These are phyloP conservation scores for Mortierella sp. DNA, from an alignment of 371 early-diverging fungal species.

Conservation along the genomic window DNA sequence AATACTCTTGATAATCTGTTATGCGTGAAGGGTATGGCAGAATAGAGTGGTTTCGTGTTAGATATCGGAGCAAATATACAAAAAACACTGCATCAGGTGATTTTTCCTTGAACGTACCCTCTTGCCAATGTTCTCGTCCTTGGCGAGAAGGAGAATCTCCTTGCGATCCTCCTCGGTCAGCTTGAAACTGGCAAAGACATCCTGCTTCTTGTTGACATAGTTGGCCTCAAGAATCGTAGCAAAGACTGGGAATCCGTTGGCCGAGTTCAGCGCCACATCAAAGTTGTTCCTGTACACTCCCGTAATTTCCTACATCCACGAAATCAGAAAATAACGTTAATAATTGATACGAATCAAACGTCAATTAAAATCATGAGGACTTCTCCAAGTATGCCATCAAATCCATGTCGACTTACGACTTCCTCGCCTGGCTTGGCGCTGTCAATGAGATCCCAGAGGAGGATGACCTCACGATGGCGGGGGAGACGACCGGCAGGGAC, in stretches of 20 bases:
- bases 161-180: constrained; percentile 95
- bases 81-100: not conserved
- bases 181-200: constrained; percentile 86
- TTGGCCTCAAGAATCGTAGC: constrained; percentile 98
- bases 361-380: not conserved
- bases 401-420: constrained; percentile 84
- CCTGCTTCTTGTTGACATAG: constrained; percentile 89
- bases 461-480: constrained; percentile 95
- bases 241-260: constrained; percentile 99
- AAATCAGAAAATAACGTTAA: not conserved
- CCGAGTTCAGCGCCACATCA: constrained; percentile 90
- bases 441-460: constrained; percentile 98
- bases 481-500: constrained; percentile 99
- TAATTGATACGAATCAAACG: not conserved
- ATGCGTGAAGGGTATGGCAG: not conserved
- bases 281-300: constrained; percentile 98
- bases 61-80: not conserved
- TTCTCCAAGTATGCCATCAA: not conserved
- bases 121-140: constrained; percentile 86
- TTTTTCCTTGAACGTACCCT: constrained; percentile 72
- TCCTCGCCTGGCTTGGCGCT: constrained; percentile 98
- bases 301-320: constrained; percentile 82
- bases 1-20: constrained; percentile 92
- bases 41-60: constrained; percentile 23
- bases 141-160: constrained; percentile 83